Conservation (phyloP, 1,139 yeast genomes). For the Yamadazyma sp. region DNA sequence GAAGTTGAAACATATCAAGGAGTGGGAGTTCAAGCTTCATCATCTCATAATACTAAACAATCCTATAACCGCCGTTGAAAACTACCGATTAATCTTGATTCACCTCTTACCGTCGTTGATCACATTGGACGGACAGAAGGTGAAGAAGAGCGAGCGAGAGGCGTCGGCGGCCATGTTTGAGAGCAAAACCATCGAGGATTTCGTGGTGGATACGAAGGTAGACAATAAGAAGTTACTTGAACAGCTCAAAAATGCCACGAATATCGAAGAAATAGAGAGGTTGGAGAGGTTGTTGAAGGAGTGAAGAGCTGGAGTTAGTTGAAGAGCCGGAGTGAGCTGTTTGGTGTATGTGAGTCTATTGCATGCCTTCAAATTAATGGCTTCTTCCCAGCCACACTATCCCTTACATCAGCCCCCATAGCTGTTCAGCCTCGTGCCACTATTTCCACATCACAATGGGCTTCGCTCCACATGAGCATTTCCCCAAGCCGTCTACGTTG, state of each 20-base stretch:
- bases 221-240: slow-evolving; percentile 53
- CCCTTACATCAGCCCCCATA: too few species aligned
- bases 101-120: slow-evolving; percentile 64
- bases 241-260: slow-evolving; percentile 60
- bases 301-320: too few species aligned
- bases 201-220: slow-evolving; percentile 22
- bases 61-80: slow-evolving; percentile 51
- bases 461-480: too few species aligned
- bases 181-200: slow-evolving; percentile 7
- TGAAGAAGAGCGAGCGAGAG: slow-evolving; percentile 55
- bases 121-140: slow-evolving; percentile 65
- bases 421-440: too few species aligned
- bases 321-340: too few species aligned
- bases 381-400: too few species aligned
- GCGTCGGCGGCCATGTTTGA: slow-evolving; percentile 51
- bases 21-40: slow-evolving; percentile 36
- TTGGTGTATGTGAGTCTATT: too few species aligned
- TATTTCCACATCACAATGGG: too few species aligned
- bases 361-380: too few species aligned
- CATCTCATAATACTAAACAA: slow-evolving; percentile 60
- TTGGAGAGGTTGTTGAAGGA: slow-evolving; percentile 42
- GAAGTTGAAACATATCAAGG: slow-evolving; percentile 38
- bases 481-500: too few species aligned
- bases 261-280: slow-evolving; percentile 71
- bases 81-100: slow-evolving; percentile 62